Conservation (phyloP, 139 green algal species). For the Micractinium sp. region DNA sequence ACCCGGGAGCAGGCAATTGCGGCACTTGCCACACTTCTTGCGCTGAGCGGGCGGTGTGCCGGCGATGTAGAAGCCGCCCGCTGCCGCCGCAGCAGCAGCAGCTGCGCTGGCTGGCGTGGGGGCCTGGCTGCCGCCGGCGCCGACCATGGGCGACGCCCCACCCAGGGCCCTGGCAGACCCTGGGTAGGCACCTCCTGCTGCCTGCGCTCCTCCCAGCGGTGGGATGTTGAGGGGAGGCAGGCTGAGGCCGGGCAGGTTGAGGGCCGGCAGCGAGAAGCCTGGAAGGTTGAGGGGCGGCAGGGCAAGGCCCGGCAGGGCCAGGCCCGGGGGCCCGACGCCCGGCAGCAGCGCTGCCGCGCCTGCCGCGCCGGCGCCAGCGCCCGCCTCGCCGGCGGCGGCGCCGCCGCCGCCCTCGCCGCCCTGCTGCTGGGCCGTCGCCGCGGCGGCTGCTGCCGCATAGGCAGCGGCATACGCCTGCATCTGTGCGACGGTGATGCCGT, state of each 20-base stretch:
- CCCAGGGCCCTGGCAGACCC: background rate
- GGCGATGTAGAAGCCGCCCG: background rate
- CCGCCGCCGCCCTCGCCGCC: slow-evolving; percentile 6
- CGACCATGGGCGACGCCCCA: background rate
- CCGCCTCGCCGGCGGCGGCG: background rate
- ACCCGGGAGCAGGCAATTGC: slow-evolving; percentile 39
- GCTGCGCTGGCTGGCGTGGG: background rate
- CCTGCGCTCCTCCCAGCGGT: background rate
- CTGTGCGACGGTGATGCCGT: background rate
- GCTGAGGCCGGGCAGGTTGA: background rate
- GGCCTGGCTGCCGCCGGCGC: background rate
- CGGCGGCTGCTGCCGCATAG: background rate
- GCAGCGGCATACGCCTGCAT: background rate
- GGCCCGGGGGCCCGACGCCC: background rate
- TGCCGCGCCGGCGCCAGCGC: background rate
- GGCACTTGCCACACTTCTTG: slow-evolving; percentile 40
- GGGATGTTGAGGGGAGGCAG: slow-evolving; percentile 12
- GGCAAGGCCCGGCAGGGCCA: background rate
- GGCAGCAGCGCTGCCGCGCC: background rate
- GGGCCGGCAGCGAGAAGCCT: background rate
- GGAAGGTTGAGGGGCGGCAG: background rate
- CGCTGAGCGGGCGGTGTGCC: slow-evolving; percentile 17
- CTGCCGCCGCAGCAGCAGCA: background rate
- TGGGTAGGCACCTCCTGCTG: background rate
- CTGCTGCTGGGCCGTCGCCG: background rate